Evolutionary conservation across 768 basidiomycete species (phyloP), one percentile per base, ranked within the genome.

Genomic region (Naematelia encephala): DNA sequence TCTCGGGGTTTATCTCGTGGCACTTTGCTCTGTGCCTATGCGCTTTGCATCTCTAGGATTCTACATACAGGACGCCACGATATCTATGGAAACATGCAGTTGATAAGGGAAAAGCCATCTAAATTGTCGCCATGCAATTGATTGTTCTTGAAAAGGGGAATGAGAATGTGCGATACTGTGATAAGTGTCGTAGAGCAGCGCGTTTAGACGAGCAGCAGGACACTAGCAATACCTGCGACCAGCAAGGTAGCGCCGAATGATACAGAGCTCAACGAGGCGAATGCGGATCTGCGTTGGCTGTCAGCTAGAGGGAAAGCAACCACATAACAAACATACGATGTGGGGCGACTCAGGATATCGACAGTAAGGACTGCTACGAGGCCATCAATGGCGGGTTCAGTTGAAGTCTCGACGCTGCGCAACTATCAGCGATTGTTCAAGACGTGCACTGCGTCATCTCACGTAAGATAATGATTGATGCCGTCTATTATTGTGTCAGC

Each of bases 301-400:
- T 39, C 34, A 39, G 34, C 34, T 16, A 39, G 34, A 8, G 34
- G 16, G 16, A 8, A 8, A 8, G 8, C 34, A 39, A 8, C 8
- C 34, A 47, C 8, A 47, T 21, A 19, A 47, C 11, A 21, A 11
- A 61, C 66, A 48, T 22, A 68, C 66, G 56, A 52, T 43, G 55
- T n/a, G 11, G 64, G 64, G 21, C 50, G 21, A 44, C 27, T 57
- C 14, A 83, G 81, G 43, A 94, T 85, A 67, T 82, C 83, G 48
- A 92, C 86, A 0, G 84, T 84, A 64, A 93, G 64, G 1, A 96
- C 79, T 0, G 88, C 90, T 2, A 93, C 87, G 11, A 90, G 79
- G 1, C 92, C 93, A 72, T 97, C 93, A 0, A 85, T 80, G 1
- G 89, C 84, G 2, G 70, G 62, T 11, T 43, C 47, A 29, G 69